Evolutionary conservation across 805 yeast genomes (phyloP).

Genomic region (Wickerhamiella domercqiae): DNA sequence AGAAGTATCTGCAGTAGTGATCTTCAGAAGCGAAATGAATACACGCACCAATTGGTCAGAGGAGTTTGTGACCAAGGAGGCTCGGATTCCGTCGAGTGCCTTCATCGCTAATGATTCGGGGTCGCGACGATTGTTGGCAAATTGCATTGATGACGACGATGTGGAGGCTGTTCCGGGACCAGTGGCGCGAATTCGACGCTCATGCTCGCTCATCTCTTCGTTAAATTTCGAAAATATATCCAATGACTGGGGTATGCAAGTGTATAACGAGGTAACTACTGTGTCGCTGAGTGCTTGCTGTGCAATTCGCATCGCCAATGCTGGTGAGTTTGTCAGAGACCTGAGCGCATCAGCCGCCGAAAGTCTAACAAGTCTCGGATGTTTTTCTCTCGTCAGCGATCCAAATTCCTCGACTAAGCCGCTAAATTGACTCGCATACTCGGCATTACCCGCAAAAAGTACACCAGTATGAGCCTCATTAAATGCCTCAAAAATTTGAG

Average conservation of each 20-base stretch:
- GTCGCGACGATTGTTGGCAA: neutral
- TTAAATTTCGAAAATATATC: neutral
- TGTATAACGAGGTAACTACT: neutral
- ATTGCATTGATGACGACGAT: neutral
- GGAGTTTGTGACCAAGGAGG: slow-evolving; percentile 6
- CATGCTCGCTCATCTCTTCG: neutral
- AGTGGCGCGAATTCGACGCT: neutral
- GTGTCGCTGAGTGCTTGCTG: slow-evolving; percentile 16
- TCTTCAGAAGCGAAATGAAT: slow-evolving; percentile 4
- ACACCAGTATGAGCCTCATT: slow-evolving; percentile 43
- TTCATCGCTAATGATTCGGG: neutral
- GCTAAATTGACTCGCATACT: slow-evolving; percentile 36
- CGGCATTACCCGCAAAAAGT: slow-evolving; percentile 49
- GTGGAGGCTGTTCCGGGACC: neutral
- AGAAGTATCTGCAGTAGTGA: slow-evolving; percentile 4
- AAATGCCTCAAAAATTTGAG: slow-evolving; percentile 23
- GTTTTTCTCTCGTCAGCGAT: slow-evolving; percentile 18
- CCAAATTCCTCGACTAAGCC: slow-evolving; percentile 17
- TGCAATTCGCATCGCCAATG: slow-evolving; percentile 20
- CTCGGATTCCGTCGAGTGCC: slow-evolving; percentile 4
- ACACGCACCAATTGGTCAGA: slow-evolving; percentile 6
- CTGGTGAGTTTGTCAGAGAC: slow-evolving; percentile 25
- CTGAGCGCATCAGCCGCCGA: slow-evolving; percentile 33
- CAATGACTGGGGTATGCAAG: neutral
- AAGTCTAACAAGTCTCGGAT: slow-evolving; percentile 11